Evolutionary conservation across 352 stramenopile genomes (phyloP).

Genomic region (Globisporangium parvum): DNA sequence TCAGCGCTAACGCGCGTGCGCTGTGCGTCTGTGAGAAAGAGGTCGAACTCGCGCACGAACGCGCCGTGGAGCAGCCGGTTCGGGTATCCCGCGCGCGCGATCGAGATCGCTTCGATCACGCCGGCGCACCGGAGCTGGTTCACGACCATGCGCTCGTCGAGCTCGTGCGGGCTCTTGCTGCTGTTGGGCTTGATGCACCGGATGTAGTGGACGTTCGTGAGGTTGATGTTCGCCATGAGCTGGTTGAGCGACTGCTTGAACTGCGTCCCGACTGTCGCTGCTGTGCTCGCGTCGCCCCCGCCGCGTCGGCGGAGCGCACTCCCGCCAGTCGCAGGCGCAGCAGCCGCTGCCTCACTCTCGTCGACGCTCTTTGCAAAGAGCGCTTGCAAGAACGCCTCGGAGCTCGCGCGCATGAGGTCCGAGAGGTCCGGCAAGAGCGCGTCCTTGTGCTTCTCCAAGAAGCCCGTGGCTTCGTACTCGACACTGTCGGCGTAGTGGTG

Average conservation of each 20-base stretch:
- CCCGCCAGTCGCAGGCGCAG: conserved; percentile 10
- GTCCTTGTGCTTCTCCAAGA: conserved; percentile 95
- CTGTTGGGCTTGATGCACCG: conserved; percentile 86
- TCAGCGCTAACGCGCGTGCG: conserved; percentile 12
- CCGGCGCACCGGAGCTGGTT: conserved; percentile 75
- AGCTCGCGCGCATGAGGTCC: conserved; percentile 52
- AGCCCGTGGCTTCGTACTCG: conserved; percentile 87
- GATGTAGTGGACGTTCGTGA: conserved; percentile 76
- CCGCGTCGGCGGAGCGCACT: conserved; percentile 17
- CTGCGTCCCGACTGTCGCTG: conserved; percentile 73
- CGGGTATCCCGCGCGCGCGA: conserved; percentile 69
- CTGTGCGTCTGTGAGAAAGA: conserved; percentile 52
- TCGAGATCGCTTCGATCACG: conserved; percentile 76
- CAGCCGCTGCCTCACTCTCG: conserved; percentile 24
- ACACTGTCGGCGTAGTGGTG: conserved; percentile 92
- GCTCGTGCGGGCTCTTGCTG: conserved; percentile 46
- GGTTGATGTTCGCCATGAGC: conserved; percentile 70
- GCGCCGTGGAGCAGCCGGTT: conserved; percentile 77
- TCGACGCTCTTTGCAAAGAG: conserved; percentile 44
- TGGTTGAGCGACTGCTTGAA: conserved; percentile 64
- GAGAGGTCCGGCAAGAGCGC: conserved; percentile 90
- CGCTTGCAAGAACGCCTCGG: conserved; percentile 41
- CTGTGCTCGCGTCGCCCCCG: conserved; percentile 19
- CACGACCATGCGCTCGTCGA: conserved; percentile 72
- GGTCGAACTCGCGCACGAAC: conserved; percentile 56